These are phyloP conservation scores for Cercospora beticola DNA, from an alignment of 2,329 filamentous ascomycete genomes.

Conservation along the genomic window DNA sequence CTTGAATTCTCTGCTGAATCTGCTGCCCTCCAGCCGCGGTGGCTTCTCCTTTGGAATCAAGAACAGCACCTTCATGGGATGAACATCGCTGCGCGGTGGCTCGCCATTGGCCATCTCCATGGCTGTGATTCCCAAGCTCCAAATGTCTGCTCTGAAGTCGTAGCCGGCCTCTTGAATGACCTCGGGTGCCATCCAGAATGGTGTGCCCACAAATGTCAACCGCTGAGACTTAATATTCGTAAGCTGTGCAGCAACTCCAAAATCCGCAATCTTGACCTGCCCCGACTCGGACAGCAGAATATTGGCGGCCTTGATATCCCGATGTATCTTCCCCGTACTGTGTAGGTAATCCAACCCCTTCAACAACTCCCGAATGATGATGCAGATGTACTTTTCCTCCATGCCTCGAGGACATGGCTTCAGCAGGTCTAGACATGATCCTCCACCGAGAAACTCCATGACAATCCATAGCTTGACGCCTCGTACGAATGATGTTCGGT, in stretches of 20 bases:
- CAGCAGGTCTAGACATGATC: constrained; percentile 89
- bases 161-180: constrained; percentile 84
- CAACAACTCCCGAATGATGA: constrained; percentile 88
- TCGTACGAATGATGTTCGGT: constrained; percentile 93
- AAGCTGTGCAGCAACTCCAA: constrained; percentile 92
- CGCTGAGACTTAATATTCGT: constrained; percentile 97
- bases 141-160: constrained; percentile 90
- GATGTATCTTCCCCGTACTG: constrained; percentile 89
- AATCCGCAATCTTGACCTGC: constrained; percentile 89
- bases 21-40: constrained; percentile 74
- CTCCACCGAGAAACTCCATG: constrained; percentile 96
- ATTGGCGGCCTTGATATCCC: constrained; percentile 97
- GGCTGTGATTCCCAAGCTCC: constrained; percentile 88
- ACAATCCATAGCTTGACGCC: constrained; percentile 99
- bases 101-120: constrained; percentile 87
- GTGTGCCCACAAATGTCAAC: constrained; percentile 95
- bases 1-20: constrained; percentile 69
- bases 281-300: constrained; percentile 90
- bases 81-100: constrained; percentile 79
- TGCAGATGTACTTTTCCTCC: constrained; percentile 85
- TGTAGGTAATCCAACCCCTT: constrained; percentile 91
- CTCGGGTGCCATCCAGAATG: constrained; percentile 96
- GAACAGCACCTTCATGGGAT: constrained; percentile 92
- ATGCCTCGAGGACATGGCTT: constrained; percentile 76
- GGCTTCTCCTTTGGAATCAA: constrained; percentile 86